These are phyloP conservation scores for Paecilomyces formosus DNA, from an alignment of 2,329 filamentous ascomycete genomes.

Conservation along the genomic window DNA sequence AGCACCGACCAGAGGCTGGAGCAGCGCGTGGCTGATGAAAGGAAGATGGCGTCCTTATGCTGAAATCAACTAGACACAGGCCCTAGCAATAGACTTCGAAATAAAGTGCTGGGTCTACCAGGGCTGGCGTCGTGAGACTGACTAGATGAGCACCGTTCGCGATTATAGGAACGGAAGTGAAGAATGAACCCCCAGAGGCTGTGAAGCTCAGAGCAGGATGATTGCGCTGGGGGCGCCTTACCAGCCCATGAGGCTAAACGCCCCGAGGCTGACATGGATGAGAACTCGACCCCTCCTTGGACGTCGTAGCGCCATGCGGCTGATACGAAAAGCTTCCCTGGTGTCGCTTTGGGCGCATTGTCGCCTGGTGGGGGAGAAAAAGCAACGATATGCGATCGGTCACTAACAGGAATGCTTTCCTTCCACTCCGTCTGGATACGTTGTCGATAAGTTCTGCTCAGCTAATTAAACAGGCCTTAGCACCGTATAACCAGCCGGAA, in stretches of 20 bases:
- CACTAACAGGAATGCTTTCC: slow-evolving; percentile 8
- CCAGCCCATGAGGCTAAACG: neutral
- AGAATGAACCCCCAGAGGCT: neutral
- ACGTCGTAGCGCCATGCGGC: neutral
- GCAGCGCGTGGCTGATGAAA: slow-evolving; percentile 3
- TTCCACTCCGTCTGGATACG: slow-evolving; percentile 7
- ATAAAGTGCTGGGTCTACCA: neutral
- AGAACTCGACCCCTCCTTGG: slow-evolving; percentile 4
- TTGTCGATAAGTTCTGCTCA: slow-evolving; percentile 18
- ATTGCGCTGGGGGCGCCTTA: neutral
- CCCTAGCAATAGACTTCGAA: neutral
- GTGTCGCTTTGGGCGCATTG: slow-evolving; percentile 2
- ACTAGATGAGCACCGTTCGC: neutral
- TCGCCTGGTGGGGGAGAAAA: slow-evolving; percentile 1
- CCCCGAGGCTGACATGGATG: slow-evolving; percentile 6
- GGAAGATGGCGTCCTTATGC: neutral
- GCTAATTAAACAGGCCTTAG: slow-evolving; percentile 3
- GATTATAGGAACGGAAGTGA: neutral
- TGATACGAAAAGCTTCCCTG: slow-evolving; percentile 1
- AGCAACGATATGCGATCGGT: neutral
- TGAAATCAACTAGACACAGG: neutral
- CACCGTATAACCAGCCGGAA: neutral
- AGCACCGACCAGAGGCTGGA: slow-evolving; percentile 1
- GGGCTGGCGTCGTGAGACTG: neutral
- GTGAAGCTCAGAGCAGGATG: neutral